A percentile compares a stretch with the other conserved stretches of the same genome.
Conservation (phyloP, 345 rosid genomes). For the Euphorbia pulcherrima region DNA sequence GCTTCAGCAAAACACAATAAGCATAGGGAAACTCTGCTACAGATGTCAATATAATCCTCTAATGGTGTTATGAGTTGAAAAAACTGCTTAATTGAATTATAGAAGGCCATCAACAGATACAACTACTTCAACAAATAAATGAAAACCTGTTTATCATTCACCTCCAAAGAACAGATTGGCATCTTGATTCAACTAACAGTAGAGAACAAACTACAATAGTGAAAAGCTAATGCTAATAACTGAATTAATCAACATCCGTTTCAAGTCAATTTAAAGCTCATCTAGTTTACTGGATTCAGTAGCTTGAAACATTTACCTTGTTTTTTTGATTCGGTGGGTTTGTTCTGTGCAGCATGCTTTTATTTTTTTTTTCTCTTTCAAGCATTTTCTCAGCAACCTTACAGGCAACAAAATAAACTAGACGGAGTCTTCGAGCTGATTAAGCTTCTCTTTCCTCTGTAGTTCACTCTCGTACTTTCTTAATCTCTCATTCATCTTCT, state of each 20-base stretch:
- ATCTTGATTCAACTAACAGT: background rate
- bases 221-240: background rate
- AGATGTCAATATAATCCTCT: background rate
- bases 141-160: background rate
- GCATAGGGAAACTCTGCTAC: no score
- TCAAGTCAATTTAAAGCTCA: background rate
- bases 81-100: background rate
- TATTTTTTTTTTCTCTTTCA: background rate
- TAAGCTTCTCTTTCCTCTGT: slow-evolving; percentile 42
- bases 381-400: background rate
- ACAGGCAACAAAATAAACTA: background rate
- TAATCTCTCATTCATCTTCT: slow-evolving; percentile 74
- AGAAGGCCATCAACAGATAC: background rate
- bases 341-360: background rate
- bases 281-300: background rate
- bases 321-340: background rate
- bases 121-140: background rate
- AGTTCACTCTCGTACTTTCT: slow-evolving; percentile 57
- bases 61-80: background rate
- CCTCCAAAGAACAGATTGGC: background rate
- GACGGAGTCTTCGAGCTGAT: slow-evolving; percentile 51
- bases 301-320: background rate
- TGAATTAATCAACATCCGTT: background rate
- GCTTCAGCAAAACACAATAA: no score
- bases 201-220: background rate